A percentile compares a stretch with the other conserved stretches of the same genome.
These are phyloP conservation scores for Neodidymelliopsis sp. DNA, from an alignment of 2,329 filamentous ascomycete species.

Conservation along the genomic window DNA sequence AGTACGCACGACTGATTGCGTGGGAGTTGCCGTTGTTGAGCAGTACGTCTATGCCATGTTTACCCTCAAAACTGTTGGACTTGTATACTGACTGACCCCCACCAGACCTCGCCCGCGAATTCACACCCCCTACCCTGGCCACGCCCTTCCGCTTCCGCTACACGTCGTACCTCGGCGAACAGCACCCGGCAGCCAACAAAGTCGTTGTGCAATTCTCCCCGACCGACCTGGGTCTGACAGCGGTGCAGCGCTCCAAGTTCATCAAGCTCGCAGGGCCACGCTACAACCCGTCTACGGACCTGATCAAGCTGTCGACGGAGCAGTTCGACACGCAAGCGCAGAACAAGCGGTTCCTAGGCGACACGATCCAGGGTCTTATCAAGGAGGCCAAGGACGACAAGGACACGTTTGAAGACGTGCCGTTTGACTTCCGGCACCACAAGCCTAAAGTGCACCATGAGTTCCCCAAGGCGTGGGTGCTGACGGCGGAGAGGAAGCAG, in stretches of 20 bases:
- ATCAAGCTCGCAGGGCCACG: conserved; percentile 85
- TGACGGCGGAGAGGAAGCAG: conserved; percentile 73
- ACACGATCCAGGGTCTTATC: conserved; percentile 77
- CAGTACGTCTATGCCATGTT: conserved; percentile 65
- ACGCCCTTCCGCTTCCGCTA: conserved; percentile 86
- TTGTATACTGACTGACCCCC: conserved; percentile 3
- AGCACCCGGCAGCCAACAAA: conserved; percentile 89
- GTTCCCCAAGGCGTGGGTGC: conserved; percentile 84
- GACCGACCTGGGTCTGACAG: conserved; percentile 72
- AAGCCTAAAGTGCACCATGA: conserved; percentile 69
- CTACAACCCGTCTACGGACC: conserved; percentile 83
- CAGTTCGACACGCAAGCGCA: conserved; percentile 87
- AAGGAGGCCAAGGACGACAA: conserved; percentile 74
- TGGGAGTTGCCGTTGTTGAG: conserved; percentile 96
- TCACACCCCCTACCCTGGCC: conserved; percentile 54
- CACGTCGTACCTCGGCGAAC: conserved; percentile 94
- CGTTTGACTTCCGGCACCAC: conserved; percentile 88
- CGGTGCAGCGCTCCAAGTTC: conserved; percentile 77
- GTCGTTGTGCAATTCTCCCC: conserved; percentile 91
- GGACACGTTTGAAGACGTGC: conserved; percentile 88
- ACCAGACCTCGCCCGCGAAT: conserved; percentile 82
- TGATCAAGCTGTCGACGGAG: conserved; percentile 91
- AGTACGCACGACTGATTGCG: conserved; percentile 84
- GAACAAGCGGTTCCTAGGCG: conserved; percentile 94
- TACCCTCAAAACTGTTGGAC: no score